Conservation (phyloP, 1,139 yeast genomes). For the Scheffersomyces stambukii region DNA sequence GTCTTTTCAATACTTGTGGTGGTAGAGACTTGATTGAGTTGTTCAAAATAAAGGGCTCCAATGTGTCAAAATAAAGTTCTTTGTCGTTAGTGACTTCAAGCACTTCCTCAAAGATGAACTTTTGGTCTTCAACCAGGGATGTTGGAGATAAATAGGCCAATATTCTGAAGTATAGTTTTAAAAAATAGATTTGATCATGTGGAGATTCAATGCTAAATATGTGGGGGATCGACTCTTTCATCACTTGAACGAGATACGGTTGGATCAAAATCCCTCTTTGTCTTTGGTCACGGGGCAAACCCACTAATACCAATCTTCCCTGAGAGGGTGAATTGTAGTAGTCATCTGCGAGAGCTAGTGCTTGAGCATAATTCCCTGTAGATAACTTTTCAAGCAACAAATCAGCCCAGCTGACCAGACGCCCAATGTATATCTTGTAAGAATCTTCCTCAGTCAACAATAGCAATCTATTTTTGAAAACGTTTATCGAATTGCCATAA, state of each 20-base stretch:
- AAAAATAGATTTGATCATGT: constrained; percentile 4
- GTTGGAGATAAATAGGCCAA: constrained; percentile 29
- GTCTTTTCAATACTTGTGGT: constrained; percentile 55
- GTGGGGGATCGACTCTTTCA: constrained; percentile 47
- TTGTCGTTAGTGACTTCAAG: constrained; percentile 43
- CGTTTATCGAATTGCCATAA: constrained; percentile 19
- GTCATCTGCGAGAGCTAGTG: constrained; percentile 50
- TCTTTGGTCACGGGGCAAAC: constrained; percentile 47
- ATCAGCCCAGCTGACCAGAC: constrained; percentile 74
- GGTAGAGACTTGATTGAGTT: constrained; percentile 49
- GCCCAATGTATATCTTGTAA: constrained; percentile 43
- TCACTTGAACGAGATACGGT: constrained; percentile 54
- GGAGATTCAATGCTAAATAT: too few species aligned
- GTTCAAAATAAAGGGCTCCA: constrained; percentile 50
- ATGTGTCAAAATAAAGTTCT: constrained; percentile 41
- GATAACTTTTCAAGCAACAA: constrained; percentile 46
- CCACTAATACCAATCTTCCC: constrained; percentile 45
- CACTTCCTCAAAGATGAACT: too few species aligned
- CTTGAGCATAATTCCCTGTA: constrained; percentile 46
- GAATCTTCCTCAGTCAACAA: constrained; percentile 6
- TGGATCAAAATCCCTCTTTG: constrained; percentile 46
- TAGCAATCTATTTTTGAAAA: constrained; percentile 24
- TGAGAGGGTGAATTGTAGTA: constrained; percentile 46
- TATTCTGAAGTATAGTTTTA: constrained; percentile 11
- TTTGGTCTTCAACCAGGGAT: too few species aligned